These are phyloP conservation scores for Taiwanofungus camphoratus DNA, from an alignment of 1,284 basidiomycete species.

Conservation along the genomic window DNA sequence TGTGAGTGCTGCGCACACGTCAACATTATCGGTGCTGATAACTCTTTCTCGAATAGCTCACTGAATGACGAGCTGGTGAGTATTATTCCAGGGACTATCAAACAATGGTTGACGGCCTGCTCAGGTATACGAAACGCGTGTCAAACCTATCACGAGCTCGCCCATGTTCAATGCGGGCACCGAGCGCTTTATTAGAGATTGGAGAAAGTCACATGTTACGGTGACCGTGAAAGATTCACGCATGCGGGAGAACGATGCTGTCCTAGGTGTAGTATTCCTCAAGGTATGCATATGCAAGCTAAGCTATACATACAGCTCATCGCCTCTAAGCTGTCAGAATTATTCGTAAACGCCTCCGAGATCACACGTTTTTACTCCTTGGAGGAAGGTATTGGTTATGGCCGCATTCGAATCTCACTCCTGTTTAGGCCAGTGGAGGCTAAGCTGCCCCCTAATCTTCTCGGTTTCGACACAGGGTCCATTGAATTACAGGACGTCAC, in stretches of 20 bases:
- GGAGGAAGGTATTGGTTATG: conserved; percentile 51
- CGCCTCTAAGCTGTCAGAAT: conserved; percentile 25
- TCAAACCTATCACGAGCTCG: conserved; percentile 49
- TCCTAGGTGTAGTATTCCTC: conserved; percentile 54
- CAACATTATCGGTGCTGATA: neutral
- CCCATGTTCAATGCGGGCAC: conserved; percentile 65
- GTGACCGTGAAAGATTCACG: conserved; percentile 54
- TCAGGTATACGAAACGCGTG: conserved; percentile 28
- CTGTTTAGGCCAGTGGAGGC: conserved; percentile 53
- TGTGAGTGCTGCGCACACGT: conserved; percentile 23
- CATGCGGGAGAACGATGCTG: conserved; percentile 56
- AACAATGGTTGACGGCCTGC: neutral
- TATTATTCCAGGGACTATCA: conserved; percentile 21
- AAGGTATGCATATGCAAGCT: conserved; percentile 21
- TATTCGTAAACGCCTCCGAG: conserved; percentile 39
- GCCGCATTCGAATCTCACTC: conserved; percentile 41
- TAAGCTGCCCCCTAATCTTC: conserved; percentile 48
- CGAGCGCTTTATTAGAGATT: conserved; percentile 61
- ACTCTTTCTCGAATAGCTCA: conserved; percentile 23
- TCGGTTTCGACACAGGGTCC: conserved; percentile 64
- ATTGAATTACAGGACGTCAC: conserved; percentile 39
- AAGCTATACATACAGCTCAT: neutral
- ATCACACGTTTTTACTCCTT: conserved; percentile 43
- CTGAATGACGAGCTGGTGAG: conserved; percentile 58
- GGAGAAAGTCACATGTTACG: conserved; percentile 50